Conservation (phyloP, 192 early-diverging fungal species). For the Linnemannia zychae region DNA sequence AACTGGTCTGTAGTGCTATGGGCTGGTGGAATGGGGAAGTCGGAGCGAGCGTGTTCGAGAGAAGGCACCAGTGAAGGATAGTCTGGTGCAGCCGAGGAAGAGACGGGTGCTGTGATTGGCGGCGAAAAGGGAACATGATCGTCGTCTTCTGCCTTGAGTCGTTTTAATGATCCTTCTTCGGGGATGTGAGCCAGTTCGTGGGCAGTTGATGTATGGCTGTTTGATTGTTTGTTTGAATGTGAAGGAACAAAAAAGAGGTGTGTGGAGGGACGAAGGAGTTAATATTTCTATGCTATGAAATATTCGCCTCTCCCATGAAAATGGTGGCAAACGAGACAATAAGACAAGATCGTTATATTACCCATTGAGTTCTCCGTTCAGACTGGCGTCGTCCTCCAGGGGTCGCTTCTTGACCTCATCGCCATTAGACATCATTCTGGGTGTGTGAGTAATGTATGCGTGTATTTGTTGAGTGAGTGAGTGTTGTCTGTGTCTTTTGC, state of each 20-base stretch:
- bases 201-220: slow-evolving; percentile 6
- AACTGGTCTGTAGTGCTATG: slow-evolving; percentile 43
- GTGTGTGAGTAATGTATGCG: background rate
- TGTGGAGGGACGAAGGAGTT: background rate
- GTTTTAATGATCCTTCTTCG: slow-evolving; percentile 49
- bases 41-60: slow-evolving; percentile 40
- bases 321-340: slow-evolving; percentile 2
- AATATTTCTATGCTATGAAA: background rate
- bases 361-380: slow-evolving; percentile 31
- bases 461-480: background rate
- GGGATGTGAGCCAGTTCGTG: slow-evolving; percentile 24
- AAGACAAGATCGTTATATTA: slow-evolving; percentile 11
- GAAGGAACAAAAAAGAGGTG: background rate
- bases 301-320: background rate
- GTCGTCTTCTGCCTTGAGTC: slow-evolving; percentile 51
- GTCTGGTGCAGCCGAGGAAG: slow-evolving; percentile 29
- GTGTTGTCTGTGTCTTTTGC: background rate
- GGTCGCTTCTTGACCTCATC: slow-evolving; percentile 57
- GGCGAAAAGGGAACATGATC: slow-evolving; percentile 41
- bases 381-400: slow-evolving; percentile 27
- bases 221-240: background rate
- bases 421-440: slow-evolving; percentile 46
- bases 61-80: slow-evolving; percentile 41
- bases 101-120: slow-evolving; percentile 18
- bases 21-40: slow-evolving; percentile 20